phyloP scores from a whole-genome alignment of 1,139 yeast species.

The Hanseniaspora sp. region DNA sequence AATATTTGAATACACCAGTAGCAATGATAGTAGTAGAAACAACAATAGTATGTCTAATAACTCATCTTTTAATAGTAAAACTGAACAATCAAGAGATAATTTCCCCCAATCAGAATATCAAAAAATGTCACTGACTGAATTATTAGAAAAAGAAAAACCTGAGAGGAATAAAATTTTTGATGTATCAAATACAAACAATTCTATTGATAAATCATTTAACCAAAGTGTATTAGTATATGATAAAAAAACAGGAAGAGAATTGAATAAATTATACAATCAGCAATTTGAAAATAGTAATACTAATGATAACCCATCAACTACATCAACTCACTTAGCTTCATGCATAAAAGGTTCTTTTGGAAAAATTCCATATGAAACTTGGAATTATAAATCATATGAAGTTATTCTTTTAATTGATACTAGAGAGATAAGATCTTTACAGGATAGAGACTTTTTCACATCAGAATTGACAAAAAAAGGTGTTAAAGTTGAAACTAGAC shows the following conservation, averaged over 20 bases:
- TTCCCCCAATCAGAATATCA: not conserved
- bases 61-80: too few species aligned
- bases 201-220: constrained; percentile 6
- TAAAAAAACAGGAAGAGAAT: not conserved
- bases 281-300: not conserved
- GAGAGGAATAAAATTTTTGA: not conserved
- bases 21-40: not conserved
- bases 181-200: not conserved
- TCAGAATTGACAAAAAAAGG: constrained; percentile 43
- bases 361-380: constrained; percentile 30
- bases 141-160: not conserved
- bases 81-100: not conserved
- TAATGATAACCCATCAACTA: not conserved
- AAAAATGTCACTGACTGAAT: not conserved
- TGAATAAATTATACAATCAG: not conserved
- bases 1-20: not conserved
- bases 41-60: not conserved
- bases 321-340: not conserved
- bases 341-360: constrained; percentile 22
- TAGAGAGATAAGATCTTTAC: constrained; percentile 57
- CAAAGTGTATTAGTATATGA: not conserved
- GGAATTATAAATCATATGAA: constrained; percentile 48
- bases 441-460: constrained; percentile 54
- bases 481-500: constrained; percentile 42
- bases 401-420: constrained; percentile 62